Evolutionary conservation across 257 asterid species (phyloP).

Genomic region (Catharanthus roseus): DNA sequence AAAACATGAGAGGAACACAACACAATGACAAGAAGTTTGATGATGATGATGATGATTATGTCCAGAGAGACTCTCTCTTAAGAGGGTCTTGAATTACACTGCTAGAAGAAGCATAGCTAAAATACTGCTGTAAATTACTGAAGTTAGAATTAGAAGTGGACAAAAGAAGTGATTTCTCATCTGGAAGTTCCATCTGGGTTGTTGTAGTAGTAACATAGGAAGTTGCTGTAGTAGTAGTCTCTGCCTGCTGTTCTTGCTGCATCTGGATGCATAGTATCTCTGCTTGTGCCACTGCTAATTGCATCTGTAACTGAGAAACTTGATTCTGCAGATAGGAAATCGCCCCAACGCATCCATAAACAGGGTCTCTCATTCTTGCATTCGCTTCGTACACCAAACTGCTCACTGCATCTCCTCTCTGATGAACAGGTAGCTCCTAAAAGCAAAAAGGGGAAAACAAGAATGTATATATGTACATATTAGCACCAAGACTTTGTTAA

Average conservation of each 20-base stretch:
- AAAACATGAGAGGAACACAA: constrained; percentile 16
- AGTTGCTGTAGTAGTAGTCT: constrained; percentile 6
- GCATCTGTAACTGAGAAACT: constrained; percentile 80
- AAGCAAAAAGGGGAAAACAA: not conserved
- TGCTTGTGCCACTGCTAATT: constrained; percentile 75
- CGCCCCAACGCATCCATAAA: constrained; percentile 87
- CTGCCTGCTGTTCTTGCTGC: constrained; percentile 70
- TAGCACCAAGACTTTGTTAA: not conserved
- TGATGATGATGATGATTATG: constrained; percentile 22
- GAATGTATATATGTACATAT: no score
- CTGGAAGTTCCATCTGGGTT: constrained; percentile 23
- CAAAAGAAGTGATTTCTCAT: constrained; percentile 44
- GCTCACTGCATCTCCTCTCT: constrained; percentile 76
- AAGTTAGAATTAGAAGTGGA: constrained; percentile 30
- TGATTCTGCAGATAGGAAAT: constrained; percentile 75
- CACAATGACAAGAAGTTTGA: no score
- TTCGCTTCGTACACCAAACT: constrained; percentile 86
- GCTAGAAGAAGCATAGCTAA: constrained; percentile 52
- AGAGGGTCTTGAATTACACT: constrained; percentile 72
- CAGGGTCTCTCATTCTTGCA: constrained; percentile 84
- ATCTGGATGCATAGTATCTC: constrained; percentile 84
- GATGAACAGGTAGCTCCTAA: constrained; percentile 77
- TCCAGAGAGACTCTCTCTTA: constrained; percentile 89
- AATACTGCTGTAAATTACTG: constrained; percentile 59
- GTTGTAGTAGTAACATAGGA: not conserved